Percentiles rank a stretch among this genome's conserved stretches.
These are phyloP conservation scores for Onygenales sp. DNA, from an alignment of 2,329 filamentous ascomycete genomes.

Conservation along the genomic window DNA sequence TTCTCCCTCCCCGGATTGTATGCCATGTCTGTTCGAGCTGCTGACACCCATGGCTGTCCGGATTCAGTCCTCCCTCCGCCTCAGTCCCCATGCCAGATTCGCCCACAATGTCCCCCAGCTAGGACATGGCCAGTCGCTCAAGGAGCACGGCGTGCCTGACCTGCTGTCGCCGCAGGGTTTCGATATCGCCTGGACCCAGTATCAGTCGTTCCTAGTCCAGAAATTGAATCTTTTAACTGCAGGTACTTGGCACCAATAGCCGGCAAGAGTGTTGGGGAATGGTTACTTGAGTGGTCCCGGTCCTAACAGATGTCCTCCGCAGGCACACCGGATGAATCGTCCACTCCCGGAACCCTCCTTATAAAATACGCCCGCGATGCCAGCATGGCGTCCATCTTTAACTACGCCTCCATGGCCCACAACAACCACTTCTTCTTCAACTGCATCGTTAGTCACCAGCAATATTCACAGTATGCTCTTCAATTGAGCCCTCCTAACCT, in stretches of 20 bases:
- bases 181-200: constrained; percentile 69
- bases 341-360: constrained; percentile 57
- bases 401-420: constrained; percentile 91
- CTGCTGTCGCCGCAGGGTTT: constrained; percentile 63
- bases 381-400: constrained; percentile 71
- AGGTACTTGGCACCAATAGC: constrained; percentile 42
- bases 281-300: neutral
- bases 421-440: constrained; percentile 62
- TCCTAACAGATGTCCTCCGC: constrained; percentile 1
- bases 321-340: constrained; percentile 58
- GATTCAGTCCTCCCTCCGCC: constrained; percentile 22
- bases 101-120: constrained; percentile 42
- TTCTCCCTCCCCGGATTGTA: constrained; percentile 5
- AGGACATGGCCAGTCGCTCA: constrained; percentile 36
- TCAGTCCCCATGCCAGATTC: constrained; percentile 27
- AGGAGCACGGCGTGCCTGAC: constrained; percentile 51
- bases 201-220: constrained; percentile 64
- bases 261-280: neutral
- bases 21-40: neutral
- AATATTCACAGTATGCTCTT: constrained; percentile 52
- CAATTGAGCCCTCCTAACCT: constrained; percentile 50
- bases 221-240: constrained; percentile 66
- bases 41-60: constrained; percentile 13
- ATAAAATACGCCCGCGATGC: constrained; percentile 72
- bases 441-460: constrained; percentile 28